Base-by-base conservation (phyloP, 2,329 filamentous ascomycete genomes). In the Alternaria atra region DNA sequence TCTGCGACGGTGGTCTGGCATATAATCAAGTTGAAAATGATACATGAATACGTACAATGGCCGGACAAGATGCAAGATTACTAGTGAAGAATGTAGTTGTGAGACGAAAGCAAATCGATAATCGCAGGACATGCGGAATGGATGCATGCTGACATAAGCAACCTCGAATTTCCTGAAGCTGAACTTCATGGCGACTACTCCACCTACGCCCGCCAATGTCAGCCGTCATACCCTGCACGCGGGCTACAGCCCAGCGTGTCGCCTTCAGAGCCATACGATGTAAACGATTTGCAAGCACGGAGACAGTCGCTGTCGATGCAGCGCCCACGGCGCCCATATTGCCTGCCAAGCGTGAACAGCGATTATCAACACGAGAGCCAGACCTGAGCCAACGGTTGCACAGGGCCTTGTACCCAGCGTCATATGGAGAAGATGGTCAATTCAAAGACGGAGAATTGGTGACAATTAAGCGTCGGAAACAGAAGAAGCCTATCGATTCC, bases 221-320 rank as follows among this genome's bases (percentile, higher is more conserved):
- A 68, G 83, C 86, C 67, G 80, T 85, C 61, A 73, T 85, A 73
- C 80, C 86, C 57, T 80, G 84, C 47, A 76, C 84, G 80, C 88
- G 90, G 86, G 90, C 91, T 64, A 62, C 66, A 30, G 70, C 64
- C 53, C 63, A 71, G 52, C 69, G 69, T 60, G 55, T 67, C 40
- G 63, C 61, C 51, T 66, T 60, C 35, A 58, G 58, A 35, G 55
- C 63, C 35, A 25, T 63, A 53, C 61, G 55, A 67, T 69, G 63
- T 56, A 62, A 57, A 66, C 61, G 70, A 40, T 68, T 53, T 40
- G 61, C 65, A 30, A 71, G 70, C 54, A 70, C 68, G 25, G 66
- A 73, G 60, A 58, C 60, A 9, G 60, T 58, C 10, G 44, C 55
- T 9, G 60, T 59, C 52, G 53, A 66, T 32, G 39, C 58, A 50